Conservation (phyloP, 306 rosid species). For the Corylus americana region DNA sequence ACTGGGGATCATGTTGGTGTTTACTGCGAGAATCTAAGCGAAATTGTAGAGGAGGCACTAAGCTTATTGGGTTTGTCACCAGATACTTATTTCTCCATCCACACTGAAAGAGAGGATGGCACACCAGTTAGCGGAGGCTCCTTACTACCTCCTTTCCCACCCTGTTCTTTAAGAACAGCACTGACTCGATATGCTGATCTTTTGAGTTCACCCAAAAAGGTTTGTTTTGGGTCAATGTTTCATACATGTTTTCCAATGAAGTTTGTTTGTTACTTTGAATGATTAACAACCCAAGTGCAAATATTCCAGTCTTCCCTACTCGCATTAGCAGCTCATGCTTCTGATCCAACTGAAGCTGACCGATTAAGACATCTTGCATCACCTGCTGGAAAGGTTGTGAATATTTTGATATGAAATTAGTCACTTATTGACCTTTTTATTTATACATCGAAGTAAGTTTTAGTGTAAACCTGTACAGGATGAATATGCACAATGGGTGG, state of each 20-base stretch:
- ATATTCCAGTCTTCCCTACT: slow-evolving; percentile 69
- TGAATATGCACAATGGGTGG: slow-evolving; percentile 86
- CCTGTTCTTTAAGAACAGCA: slow-evolving; percentile 78
- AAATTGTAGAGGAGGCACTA: slow-evolving; percentile 77
- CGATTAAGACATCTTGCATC: slow-evolving; percentile 89
- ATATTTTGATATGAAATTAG: slow-evolving; percentile 12
- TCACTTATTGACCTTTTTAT: slow-evolving; percentile 2
- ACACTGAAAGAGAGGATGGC: slow-evolving; percentile 79
- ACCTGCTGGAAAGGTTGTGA: slow-evolving; percentile 87
- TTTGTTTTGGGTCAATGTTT: slow-evolving; percentile 32
- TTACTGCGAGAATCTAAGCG: slow-evolving; percentile 84
- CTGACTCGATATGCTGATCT: slow-evolving; percentile 79
- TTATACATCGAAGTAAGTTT: slow-evolving; percentile 31
- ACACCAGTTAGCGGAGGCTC: slow-evolving; percentile 76
- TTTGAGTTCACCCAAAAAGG: slow-evolving; percentile 93
- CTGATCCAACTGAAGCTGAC: slow-evolving; percentile 85
- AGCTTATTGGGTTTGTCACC: slow-evolving; percentile 70
- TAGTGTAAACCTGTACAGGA: slow-evolving; percentile 54
- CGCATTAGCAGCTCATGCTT: slow-evolving; percentile 89
- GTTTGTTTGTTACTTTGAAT: slow-evolving; percentile 1
- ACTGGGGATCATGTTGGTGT: slow-evolving; percentile 99
- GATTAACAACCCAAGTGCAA: slow-evolving; percentile 9
- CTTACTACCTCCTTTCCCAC: slow-evolving; percentile 78
- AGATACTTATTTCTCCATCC: slow-evolving; percentile 77
- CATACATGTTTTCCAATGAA: slow-evolving; percentile 1